Percentiles rank a stretch among this genome's conserved stretches.
Conservation (phyloP, 2,329 filamentous ascomycete species). For the Pseudogymnoascus sp. region DNA sequence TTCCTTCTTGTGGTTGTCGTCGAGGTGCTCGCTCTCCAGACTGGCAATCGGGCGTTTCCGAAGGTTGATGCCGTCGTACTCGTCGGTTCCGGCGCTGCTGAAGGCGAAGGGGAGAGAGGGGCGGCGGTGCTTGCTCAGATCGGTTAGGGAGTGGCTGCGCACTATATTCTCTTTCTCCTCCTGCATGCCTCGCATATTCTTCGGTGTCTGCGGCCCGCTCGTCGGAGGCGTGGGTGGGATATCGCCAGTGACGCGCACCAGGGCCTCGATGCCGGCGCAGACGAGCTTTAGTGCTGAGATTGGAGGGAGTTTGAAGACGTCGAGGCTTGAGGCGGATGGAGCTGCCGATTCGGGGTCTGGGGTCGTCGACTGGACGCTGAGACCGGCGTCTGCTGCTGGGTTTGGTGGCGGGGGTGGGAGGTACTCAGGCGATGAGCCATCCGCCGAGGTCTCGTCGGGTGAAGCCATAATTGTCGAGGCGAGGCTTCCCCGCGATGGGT, state of each 20-base stretch:
- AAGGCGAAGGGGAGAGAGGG: slow-evolving; percentile 19
- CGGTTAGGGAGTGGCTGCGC: slow-evolving; percentile 46
- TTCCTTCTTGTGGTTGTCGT: slow-evolving; percentile 19
- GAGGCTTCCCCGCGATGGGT: neutral
- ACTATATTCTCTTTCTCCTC: slow-evolving; percentile 54
- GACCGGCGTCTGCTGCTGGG: slow-evolving; percentile 24
- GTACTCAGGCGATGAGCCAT: slow-evolving; percentile 16
- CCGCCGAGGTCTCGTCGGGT: neutral
- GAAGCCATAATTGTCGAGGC: neutral
- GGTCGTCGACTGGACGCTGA: slow-evolving; percentile 17
- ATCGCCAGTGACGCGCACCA: slow-evolving; percentile 68
- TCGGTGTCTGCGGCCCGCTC: slow-evolving; percentile 51
- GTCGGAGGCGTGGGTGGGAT: slow-evolving; percentile 72
- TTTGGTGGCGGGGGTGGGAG: slow-evolving; percentile 25
- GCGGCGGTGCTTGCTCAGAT: slow-evolving; percentile 25
- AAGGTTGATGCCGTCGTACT: slow-evolving; percentile 49
- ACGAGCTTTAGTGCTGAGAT: slow-evolving; percentile 71
- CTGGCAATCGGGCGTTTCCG: slow-evolving; percentile 28
- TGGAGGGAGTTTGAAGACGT: slow-evolving; percentile 66
- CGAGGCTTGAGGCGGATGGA: slow-evolving; percentile 39
- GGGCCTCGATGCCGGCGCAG: slow-evolving; percentile 60
- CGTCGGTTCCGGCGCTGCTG: slow-evolving; percentile 24
- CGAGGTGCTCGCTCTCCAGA: slow-evolving; percentile 17
- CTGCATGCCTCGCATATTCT: slow-evolving; percentile 53
- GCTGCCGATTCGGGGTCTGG: slow-evolving; percentile 20